Evolutionary conservation across 129 eudicot species (phyloP), one percentile per base, ranked within the genome.

Genomic region (Smallanthus sonchifolius): DNA sequence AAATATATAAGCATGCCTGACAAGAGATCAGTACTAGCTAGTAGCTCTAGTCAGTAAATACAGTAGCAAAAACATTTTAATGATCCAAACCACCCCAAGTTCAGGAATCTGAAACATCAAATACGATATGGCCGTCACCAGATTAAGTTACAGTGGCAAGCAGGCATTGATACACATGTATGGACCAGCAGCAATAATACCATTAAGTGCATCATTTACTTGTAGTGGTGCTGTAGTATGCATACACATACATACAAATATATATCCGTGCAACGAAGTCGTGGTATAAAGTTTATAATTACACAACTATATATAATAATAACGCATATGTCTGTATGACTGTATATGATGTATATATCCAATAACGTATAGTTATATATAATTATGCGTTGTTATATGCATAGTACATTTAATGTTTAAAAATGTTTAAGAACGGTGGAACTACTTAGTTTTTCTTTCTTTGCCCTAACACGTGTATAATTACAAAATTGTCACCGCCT

Each of bases 51-150:
- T n/a, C n/a, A 52, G 9, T 66, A 76, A 32, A 54, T 72, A 76
- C 56, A 3, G 35, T 1, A 8, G 43, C 51, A 66, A 24, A 20
- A 20, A 37, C 35, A 51, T 54, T 52, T 76, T 67, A 56, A 76
- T 76, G 75, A 76, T 16, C 35, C 62, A 67, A 76, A 77, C 81
- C 28, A 77, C 75, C 69, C 38, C 11, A 30, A 76, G 39, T 76
- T 49, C 39, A 67, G 56, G 37, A 20, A 14, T 44, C 52, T 56
- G 4, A 17, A 15, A 35, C 70, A 65, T 75, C n/a, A 10, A 45
- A 32, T 20, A 38, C 7, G 55, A 35, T 14, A 49, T 11, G 10
- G 43, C n/a, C n/a, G n/a, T 52, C 73, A 38, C 40, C 15, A 7
- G 48, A 49, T 48, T 36, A 49, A 51, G 49, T 17, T 24, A 52